Base-by-base conservation (phyloP, 371 early-diverging fungal species). In the Syncephalastrum contaminatum region DNA sequence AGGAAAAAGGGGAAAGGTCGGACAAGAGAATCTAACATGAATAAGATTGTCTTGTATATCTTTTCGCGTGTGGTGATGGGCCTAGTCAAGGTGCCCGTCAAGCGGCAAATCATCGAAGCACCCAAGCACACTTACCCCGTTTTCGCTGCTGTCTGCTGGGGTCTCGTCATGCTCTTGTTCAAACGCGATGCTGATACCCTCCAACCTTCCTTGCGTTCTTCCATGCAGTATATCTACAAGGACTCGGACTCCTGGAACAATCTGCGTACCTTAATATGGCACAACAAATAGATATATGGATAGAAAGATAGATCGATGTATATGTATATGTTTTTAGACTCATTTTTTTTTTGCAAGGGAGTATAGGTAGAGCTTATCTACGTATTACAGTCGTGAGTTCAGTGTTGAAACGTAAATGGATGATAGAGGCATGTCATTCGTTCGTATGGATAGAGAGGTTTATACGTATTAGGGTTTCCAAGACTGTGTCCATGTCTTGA, bases 91-190 rank as follows among this genome's bases (percentile, higher is more conserved):
- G 64, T 92, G 40, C 86, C 85, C 5, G 87, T 90, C 45, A 86
- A 92, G 72, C 79, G 85, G 49, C 72, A 80, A 46, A 60, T 83
- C 39, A 70, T 95, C 25, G 76, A 87, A 24, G 86, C 87, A 41
- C 94, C 94, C 22, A 71, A 84, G 30, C 80, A 89, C 53, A 81
- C 93, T 4, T 98, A 92, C 75, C 88, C 96, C 8, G 67, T 95
- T 14, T 96, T 96, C 73, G 94, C 97, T 20, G 93, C 97, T 20
- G 64, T 96, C n/a, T 85, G 89, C 30, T 98, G 98, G 98, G 98
- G 97, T 4, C 65, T 84, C 44, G 97, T 97, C 41, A 97, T 98
- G 98, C 73, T 88, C 84, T 77, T 96, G 49, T 97, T 97, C 84
- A 77, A 90, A 56, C 85, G 92, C 61, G 90, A 97, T 66, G 84